phyloP scores from a whole-genome alignment of 2,329 filamentous ascomycete species.

The Penicillium thymicola region DNA sequence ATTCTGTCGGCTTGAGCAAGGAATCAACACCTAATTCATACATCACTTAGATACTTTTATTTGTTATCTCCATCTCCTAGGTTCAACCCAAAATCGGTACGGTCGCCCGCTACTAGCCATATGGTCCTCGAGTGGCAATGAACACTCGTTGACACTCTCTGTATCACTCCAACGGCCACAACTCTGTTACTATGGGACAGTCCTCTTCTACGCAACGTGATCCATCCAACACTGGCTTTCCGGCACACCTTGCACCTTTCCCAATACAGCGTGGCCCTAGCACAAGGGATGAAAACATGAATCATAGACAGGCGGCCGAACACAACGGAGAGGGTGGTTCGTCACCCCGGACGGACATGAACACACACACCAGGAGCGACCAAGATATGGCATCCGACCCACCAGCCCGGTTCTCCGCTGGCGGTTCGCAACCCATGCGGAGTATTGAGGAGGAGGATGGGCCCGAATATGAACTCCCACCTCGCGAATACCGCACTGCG shows the following conservation, averaged over 20 bases:
- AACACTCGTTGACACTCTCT: constrained; percentile 24
- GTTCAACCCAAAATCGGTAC: neutral
- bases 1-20: neutral
- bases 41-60: neutral
- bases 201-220: constrained; percentile 42
- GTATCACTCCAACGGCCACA: constrained; percentile 15
- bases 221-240: constrained; percentile 27
- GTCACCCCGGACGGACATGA: constrained; percentile 17
- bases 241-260: constrained; percentile 21
- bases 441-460: constrained; percentile 39
- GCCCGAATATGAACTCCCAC: constrained; percentile 31
- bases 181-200: constrained; percentile 43
- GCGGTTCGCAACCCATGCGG: constrained; percentile 25
- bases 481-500: constrained; percentile 32
- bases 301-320: constrained; percentile 28
- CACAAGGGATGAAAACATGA: constrained; percentile 38
- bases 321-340: constrained; percentile 23
- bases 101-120: constrained; percentile 11
- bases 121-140: constrained; percentile 30
- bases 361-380: constrained; percentile 7
- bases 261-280: constrained; percentile 20
- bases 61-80: neutral
- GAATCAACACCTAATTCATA: neutral
- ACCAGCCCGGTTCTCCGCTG: constrained; percentile 6
- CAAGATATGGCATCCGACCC: constrained; percentile 15